Evolutionary conservation across 371 early-diverging fungal genomes (phyloP), one percentile per base, ranked within the genome.

Genomic region (Mucor plumbeus): DNA sequence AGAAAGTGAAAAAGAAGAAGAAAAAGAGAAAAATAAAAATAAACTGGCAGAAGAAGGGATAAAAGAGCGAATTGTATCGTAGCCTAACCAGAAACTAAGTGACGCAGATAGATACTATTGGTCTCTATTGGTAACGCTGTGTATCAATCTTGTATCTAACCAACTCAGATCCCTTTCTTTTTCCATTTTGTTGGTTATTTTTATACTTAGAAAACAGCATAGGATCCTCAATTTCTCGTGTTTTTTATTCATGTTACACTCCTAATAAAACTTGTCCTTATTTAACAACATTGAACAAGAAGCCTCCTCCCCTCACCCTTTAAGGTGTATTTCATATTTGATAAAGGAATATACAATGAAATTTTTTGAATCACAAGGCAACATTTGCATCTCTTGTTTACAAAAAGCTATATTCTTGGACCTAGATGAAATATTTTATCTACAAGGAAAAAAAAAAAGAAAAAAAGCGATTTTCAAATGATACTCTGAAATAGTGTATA

Each of bases 1-100:
- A 59, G 35, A 38, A 44, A 63, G 63, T 69, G 56, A 67, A 50
- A 64, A 67, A 59, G 59, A 61, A 76, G 50, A 73, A 69, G 61
- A 64, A 57, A 63, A 72, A 70, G 48, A 76, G 59, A 58, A 62
- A 57, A 68, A 58, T 4, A 21, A 58, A 39, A 58, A 58, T 21
- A 50, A 50, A 26, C 39, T 33, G 58, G 58, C 58, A 38, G 58
- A 38, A 58, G 35, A 38, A 56, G 56, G 63, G 64, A 63, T 61
- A 68, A 68, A 67, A 55, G 14, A 38, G 5, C 44, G 44, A 44
- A 44, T 44, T 44, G 17, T n/a, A 17, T 26, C 44, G 44, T 55
- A 55, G 35, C 55, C 55, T 34, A 63, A 31, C 15, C 14, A 15
- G 40, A 54, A 56, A 44, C 65, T 50, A 59, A 58, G 65, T 65